A percentile compares a stretch with the other conserved stretches of the same genome.
Conservation (phyloP, 345 rosid species). For the Hypericum perforatum region DNA sequence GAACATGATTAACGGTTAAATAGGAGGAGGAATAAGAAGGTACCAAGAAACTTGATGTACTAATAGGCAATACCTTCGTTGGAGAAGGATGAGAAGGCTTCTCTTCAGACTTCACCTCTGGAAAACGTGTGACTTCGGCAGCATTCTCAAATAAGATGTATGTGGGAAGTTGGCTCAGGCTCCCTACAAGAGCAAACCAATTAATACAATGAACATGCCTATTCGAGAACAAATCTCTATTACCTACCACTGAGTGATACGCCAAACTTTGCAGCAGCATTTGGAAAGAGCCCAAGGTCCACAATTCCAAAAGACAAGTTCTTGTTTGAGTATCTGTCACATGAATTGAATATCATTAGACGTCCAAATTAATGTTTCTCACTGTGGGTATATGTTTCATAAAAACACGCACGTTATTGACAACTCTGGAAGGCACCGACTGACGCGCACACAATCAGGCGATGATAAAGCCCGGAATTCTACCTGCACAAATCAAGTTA, state of each 20-base stretch:
- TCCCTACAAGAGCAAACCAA: constrained; percentile 33
- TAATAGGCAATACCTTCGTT: constrained; percentile 46
- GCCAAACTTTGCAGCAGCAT: constrained; percentile 77
- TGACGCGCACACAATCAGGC: constrained; percentile 49
- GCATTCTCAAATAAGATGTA: constrained; percentile 76
- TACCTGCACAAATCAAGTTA: constrained; percentile 39
- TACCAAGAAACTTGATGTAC: no score
- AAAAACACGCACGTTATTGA: constrained; percentile 45
- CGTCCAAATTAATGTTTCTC: no score
- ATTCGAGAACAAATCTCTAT: neutral
- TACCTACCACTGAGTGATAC: constrained; percentile 63
- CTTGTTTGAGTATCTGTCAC: constrained; percentile 65
- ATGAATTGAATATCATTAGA: neutral
- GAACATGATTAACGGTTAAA: no score
- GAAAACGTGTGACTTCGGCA: constrained; percentile 62
- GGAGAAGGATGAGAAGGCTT: constrained; percentile 43
- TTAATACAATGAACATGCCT: constrained; percentile 1
- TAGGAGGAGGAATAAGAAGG: no score
- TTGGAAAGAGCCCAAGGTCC: constrained; percentile 90
- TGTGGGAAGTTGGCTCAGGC: constrained; percentile 73
- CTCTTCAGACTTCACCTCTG: constrained; percentile 59
- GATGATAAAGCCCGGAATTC: constrained; percentile 55
- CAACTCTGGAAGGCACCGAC: constrained; percentile 71
- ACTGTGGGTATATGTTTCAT: no score
- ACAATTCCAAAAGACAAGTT: constrained; percentile 72